phyloP scores from a whole-genome alignment of 83 land plant species.

The Larix sibirica region DNA sequence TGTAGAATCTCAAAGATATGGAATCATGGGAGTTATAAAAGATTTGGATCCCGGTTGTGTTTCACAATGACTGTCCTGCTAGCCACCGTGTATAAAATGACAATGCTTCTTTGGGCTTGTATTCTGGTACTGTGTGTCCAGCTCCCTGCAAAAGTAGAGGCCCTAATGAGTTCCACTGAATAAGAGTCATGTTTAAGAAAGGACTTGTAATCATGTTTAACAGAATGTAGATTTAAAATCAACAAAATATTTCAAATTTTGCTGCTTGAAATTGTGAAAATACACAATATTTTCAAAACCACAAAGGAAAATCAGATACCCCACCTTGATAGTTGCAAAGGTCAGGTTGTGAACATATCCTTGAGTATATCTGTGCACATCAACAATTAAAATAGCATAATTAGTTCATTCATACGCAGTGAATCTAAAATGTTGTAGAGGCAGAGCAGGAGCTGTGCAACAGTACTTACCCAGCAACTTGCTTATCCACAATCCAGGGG shows the following conservation, averaged over 20 bases:
- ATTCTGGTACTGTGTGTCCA: slow-evolving; percentile 41
- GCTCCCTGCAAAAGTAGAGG: slow-evolving; percentile 23
- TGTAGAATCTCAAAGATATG: too few species aligned
- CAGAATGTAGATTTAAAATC: not conserved
- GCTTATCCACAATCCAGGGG: slow-evolving; percentile 63
- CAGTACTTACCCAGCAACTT: slow-evolving; percentile 75
- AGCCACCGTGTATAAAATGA: too few species aligned
- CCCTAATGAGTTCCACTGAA: too few species aligned
- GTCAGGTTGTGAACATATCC: slow-evolving; percentile 38
- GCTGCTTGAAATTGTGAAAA: not conserved
- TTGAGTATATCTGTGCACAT: slow-evolving; percentile 33
- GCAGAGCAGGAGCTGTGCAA: too few species aligned
- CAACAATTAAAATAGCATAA: too few species aligned
- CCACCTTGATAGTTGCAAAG: slow-evolving; percentile 54
- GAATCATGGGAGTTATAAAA: too few species aligned
- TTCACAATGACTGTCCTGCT: too few species aligned
- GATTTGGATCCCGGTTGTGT: too few species aligned
- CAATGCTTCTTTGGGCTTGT: slow-evolving; percentile 23
- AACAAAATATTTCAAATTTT: not conserved
- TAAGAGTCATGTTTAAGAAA: not conserved
- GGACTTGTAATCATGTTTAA: not conserved
- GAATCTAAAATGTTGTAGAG: too few species aligned
- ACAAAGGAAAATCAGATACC: not conserved
- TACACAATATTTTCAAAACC: too few species aligned
- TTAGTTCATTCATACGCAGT: too few species aligned